Conservation (phyloP, 2,329 filamentous ascomycete genomes). For the Arthrinium puccinioides region DNA sequence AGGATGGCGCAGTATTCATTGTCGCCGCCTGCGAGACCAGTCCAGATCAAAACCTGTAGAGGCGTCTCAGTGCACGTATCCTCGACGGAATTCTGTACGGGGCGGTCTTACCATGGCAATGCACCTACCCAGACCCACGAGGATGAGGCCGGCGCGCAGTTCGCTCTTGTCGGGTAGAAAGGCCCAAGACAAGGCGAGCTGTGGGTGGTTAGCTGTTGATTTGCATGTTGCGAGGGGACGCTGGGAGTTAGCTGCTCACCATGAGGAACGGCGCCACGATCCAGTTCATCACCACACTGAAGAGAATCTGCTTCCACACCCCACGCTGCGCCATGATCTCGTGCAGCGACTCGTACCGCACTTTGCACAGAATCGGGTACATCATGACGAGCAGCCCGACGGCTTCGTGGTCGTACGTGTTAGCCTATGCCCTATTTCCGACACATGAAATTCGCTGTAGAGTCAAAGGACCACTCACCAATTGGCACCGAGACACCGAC, state of each 20-base stretch:
- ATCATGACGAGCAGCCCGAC: conserved; percentile 84
- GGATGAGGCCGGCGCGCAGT: conserved; percentile 62
- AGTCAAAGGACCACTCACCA: conserved; percentile 8
- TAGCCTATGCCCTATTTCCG: too few relatives aligned
- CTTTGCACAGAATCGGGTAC: conserved; percentile 88
- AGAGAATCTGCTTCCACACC: conserved; percentile 72
- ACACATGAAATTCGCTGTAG: too few relatives aligned
- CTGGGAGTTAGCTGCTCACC: conserved; percentile 38
- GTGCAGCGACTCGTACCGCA: conserved; percentile 70
- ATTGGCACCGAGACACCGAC: conserved; percentile 40
- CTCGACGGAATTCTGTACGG: neutral
- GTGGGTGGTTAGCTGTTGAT: neutral
- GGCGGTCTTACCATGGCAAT: conserved; percentile 69
- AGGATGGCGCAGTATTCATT: conserved; percentile 76
- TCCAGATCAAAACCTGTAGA: conserved; percentile 60
- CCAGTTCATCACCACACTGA: conserved; percentile 77
- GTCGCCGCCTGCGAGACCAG: conserved; percentile 67
- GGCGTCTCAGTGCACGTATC: too few relatives aligned
- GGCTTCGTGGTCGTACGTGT: too few relatives aligned
- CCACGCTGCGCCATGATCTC: conserved; percentile 50
- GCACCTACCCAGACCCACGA: conserved; percentile 78
- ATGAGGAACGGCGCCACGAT: conserved; percentile 76
- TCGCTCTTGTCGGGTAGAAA: conserved; percentile 52
- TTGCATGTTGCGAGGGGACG: neutral
- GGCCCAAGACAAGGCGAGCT: conserved; percentile 62